Evolutionary conservation across 2,329 filamentous ascomycete genomes (phyloP).

Genomic region (Scorias spongiosa): DNA sequence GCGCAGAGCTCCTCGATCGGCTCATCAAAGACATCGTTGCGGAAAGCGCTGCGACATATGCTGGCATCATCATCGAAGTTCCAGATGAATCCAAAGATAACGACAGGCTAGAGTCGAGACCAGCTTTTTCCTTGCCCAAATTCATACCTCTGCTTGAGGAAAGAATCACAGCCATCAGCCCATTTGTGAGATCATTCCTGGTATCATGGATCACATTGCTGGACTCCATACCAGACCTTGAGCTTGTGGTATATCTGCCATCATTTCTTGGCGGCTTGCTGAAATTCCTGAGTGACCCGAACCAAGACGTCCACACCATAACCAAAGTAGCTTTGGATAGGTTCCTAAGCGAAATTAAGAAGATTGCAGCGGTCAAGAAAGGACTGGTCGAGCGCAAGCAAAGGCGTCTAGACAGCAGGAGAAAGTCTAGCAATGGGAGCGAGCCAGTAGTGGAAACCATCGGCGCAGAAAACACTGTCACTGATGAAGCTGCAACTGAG

Average conservation of each 20-base stretch:
- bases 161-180: conserved; percentile 84
- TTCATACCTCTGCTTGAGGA: conserved; percentile 93
- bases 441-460: conserved; percentile 13
- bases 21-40: conserved; percentile 93
- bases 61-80: conserved; percentile 57
- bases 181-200: conserved; percentile 86
- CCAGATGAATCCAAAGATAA: conserved; percentile 31
- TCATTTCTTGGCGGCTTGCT: conserved; percentile 82
- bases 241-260: conserved; percentile 82
- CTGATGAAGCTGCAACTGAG: conserved; percentile 1
- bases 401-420: conserved; percentile 47
- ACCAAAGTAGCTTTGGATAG: conserved; percentile 80
- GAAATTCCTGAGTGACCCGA: conserved; percentile 81
- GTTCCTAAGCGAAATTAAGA: conserved; percentile 85
- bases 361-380: conserved; percentile 83
- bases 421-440: conserved; percentile 38
- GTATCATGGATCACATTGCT: conserved; percentile 92
- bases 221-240: conserved; percentile 91
- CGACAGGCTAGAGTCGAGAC: conserved; percentile 43
- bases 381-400: conserved; percentile 78
- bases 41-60: conserved; percentile 86
- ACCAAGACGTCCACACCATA: conserved; percentile 84
- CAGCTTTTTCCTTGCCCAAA: conserved; percentile 75
- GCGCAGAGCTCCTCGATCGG: conserved; percentile 84
- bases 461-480: conserved; percentile 3